A percentile compares a stretch with the other conserved stretches of the same genome.
Evolutionary conservation across 345 rosid genomes (phyloP).

Genomic region (Arabidopsis arenosa): DNA sequence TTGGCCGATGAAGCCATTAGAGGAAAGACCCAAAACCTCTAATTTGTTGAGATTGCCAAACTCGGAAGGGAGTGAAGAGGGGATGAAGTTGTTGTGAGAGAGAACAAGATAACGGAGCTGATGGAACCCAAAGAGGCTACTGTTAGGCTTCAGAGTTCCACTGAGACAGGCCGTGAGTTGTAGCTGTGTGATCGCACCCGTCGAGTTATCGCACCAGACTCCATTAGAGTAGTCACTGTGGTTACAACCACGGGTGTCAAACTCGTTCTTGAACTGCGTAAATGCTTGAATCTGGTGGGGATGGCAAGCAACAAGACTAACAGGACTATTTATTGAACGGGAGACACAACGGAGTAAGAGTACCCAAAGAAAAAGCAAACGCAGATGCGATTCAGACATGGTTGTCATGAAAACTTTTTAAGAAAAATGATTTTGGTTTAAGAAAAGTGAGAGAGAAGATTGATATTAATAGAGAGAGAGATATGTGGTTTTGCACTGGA

Average conservation of each 20-base stretch:
- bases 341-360: constrained; percentile 5
- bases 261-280: constrained; percentile 15
- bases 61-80: constrained; percentile 28
- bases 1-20: constrained; percentile 3
- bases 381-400: background rate
- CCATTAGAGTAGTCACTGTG: background rate
- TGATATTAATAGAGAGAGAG: background rate
- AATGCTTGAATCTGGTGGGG: constrained; percentile 21
- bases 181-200: constrained; percentile 1
- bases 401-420: background rate
- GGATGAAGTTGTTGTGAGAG: background rate
- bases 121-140: constrained; percentile 25
- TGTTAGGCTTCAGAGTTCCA: constrained; percentile 22
- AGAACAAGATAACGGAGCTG: constrained; percentile 17
- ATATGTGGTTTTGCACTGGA: background rate
- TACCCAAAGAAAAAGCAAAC: background rate
- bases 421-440: background rate
- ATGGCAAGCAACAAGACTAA: constrained; percentile 3
- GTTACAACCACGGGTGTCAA: constrained; percentile 14
- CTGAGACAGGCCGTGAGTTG: background rate
- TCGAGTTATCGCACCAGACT: constrained; percentile 25
- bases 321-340: no score
- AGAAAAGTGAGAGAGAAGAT: background rate
- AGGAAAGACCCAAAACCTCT: constrained; percentile 4
- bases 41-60: no score